Percentiles rank a stretch among this genome's conserved stretches.
Conservation (phyloP, 192 early-diverging fungal genomes). For the Podila clonocystis region DNA sequence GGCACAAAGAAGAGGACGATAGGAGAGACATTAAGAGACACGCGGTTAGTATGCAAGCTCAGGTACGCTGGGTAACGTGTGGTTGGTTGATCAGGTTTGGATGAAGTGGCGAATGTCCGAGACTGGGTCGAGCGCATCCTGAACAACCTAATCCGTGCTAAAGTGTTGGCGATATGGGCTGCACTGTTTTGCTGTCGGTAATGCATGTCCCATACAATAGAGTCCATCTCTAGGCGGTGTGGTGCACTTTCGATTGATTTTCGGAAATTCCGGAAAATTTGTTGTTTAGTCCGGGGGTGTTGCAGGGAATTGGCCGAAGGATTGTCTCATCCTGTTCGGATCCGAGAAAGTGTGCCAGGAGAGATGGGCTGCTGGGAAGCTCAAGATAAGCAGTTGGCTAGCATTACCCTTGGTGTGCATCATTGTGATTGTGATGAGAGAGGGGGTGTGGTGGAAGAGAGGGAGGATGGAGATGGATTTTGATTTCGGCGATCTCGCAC, state of each 20-base stretch:
- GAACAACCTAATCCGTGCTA: too few species aligned
- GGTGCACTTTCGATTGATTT: neutral
- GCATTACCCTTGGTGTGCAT: slow-evolving; percentile 4
- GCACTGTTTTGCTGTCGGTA: neutral
- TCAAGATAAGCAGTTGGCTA: neutral
- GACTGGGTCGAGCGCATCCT: too few species aligned
- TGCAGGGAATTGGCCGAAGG: neutral
- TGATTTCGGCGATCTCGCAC: neutral
- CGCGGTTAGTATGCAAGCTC: too few species aligned
- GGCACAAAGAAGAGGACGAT: too few species aligned
- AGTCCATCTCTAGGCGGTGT: neutral
- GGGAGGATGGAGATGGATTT: slow-evolving; percentile 2
- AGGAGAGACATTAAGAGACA: too few species aligned
- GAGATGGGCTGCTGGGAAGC: neutral
- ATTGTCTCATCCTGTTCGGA: neutral
- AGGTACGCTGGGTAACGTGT: too few species aligned
- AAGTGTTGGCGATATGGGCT: neutral
- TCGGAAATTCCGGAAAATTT: slow-evolving; percentile 3
- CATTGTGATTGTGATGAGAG: neutral
- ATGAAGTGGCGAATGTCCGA: too few species aligned
- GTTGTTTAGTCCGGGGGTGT: neutral
- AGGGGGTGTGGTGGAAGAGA: neutral
- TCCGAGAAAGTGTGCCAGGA: neutral
- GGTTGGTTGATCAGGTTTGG: too few species aligned
- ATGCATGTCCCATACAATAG: too few species aligned